These are phyloP conservation scores for Coniochaeta pulveracea DNA, from an alignment of 2,329 filamentous ascomycete genomes.

Conservation along the genomic window DNA sequence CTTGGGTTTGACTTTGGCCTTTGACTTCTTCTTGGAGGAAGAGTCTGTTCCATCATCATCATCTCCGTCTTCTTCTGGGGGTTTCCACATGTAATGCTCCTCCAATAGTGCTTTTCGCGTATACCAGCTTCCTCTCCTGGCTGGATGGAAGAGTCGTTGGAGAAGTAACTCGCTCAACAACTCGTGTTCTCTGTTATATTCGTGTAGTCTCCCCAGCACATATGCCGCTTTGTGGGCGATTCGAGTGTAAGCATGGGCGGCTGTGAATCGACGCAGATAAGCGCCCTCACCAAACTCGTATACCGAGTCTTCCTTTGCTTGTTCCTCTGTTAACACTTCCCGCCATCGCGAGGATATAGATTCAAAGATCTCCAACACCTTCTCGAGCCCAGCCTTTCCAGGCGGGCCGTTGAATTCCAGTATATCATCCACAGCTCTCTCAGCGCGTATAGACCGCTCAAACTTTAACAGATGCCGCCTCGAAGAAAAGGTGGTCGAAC, in stretches of 20 bases:
- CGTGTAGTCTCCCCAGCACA: slow-evolving; percentile 70
- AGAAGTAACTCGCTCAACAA: slow-evolving; percentile 64
- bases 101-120: slow-evolving; percentile 89
- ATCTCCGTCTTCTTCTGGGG: slow-evolving; percentile 31
- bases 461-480: slow-evolving; percentile 72
- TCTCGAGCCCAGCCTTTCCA: slow-evolving; percentile 51
- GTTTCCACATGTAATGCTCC: slow-evolving; percentile 80
- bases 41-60: slow-evolving; percentile 18
- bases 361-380: slow-evolving; percentile 62
- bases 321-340: slow-evolving; percentile 58
- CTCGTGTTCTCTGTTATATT: slow-evolving; percentile 65
- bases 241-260: slow-evolving; percentile 85
- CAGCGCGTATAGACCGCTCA: slow-evolving; percentile 72
- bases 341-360: slow-evolving; percentile 75
- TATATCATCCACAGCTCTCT: slow-evolving; percentile 70
- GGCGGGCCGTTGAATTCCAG: slow-evolving; percentile 69
- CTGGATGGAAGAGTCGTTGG: slow-evolving; percentile 76
- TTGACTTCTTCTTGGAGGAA: not conserved
- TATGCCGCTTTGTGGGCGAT: slow-evolving; percentile 81
- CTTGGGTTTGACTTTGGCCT: not conserved
- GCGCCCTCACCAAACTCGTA: slow-evolving; percentile 78
- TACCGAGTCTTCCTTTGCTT: slow-evolving; percentile 61
- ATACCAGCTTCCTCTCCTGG: slow-evolving; percentile 85
- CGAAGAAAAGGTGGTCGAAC: slow-evolving; percentile 82
- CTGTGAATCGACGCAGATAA: slow-evolving; percentile 81